Percentiles rank a stretch among this genome's conserved stretches.
These are phyloP conservation scores for Talaromyces piceae DNA, from an alignment of 2,329 filamentous ascomycete genomes.

Conservation along the genomic window DNA sequence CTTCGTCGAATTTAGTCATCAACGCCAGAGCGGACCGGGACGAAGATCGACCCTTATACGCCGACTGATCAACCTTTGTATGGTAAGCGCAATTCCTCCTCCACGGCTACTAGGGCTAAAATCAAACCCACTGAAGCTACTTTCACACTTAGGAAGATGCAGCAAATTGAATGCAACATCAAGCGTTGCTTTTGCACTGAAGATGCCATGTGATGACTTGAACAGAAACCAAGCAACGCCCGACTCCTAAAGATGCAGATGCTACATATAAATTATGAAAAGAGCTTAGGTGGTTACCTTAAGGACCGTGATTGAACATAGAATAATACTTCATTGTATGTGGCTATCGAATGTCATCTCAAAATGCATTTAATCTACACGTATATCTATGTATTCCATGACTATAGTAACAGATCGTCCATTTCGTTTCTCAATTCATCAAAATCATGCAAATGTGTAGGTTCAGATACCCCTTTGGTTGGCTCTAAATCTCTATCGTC, in stretches of 20 bases:
- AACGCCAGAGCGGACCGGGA: constrained; percentile 5
- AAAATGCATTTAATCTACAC: neutral
- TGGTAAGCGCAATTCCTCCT: constrained; percentile 1
- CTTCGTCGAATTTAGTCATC: constrained; percentile 10
- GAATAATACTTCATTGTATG: too few species aligned
- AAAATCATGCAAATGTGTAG: neutral
- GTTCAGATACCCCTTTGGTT: neutral
- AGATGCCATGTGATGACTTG: too few species aligned
- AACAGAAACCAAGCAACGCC: too few species aligned
- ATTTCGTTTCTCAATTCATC: neutral
- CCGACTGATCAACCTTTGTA: constrained; percentile 10
- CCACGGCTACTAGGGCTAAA: neutral
- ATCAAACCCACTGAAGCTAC: constrained; percentile 4
- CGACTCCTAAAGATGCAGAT: too few species aligned
- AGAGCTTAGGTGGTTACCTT: too few species aligned
- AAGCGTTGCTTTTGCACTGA: too few species aligned
- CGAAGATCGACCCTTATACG: constrained; percentile 8
- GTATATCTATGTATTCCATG: neutral
- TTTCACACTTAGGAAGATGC: constrained; percentile 3
- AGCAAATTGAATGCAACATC: too few species aligned
- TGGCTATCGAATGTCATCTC: neutral
- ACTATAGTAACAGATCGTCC: neutral
- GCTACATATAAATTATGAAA: too few species aligned
- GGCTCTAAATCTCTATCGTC: neutral
- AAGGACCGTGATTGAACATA: too few species aligned